Base-by-base conservation (phyloP, 2,329 filamentous ascomycete genomes). In the Stagonosporopsis rhizophila region DNA sequence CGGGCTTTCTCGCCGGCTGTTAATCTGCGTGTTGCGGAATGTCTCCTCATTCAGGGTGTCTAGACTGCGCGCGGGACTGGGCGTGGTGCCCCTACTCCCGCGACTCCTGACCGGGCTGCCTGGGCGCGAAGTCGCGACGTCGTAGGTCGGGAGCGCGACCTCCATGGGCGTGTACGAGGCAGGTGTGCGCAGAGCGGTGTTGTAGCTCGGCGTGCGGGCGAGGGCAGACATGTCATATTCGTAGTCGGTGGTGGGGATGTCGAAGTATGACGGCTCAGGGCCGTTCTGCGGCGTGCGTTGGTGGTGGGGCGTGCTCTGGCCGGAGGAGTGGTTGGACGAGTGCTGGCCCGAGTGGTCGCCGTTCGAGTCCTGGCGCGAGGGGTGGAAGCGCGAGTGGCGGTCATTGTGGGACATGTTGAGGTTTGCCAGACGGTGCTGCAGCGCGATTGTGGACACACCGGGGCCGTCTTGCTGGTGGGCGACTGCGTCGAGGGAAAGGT, bases 371-470 rank as follows among this genome's bases (percentile, higher is more conserved):
- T 58, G 48, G 20, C 54, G 54, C 25, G 62, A 57, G 65, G 60
- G 56, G 67, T 59, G 40, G 41, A 52, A 67, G 19, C 64, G 65
- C 2, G 54, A 35, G 22, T 49, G 71, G 68, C 58, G 77, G 71
- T 61, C 69, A 59, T 57, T 79, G 70, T 68, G 61, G n/a, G 67
- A 67, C 55, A 75, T 64, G 52, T 69, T 69, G 50, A 88, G 80
- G 58, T 82, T 80, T 22, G 79, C 78, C 32, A 88, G 79, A 54
- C 94, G 87, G 68, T 86, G 87, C 59, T 94, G 91, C 57, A 96
- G 81, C 50, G 82, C 82, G n/a, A 77, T 78, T 76, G 88, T 76
- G 76, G 89, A 76, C 75, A 77, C 77, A 39, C 79, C 79, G n/a
- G 53, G 53, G 28, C 74, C 76, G 7, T 67, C 68, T 17, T 62